phyloP scores from a whole-genome alignment of 1,284 basidiomycete genomes.

The Marasmius oreades region DNA sequence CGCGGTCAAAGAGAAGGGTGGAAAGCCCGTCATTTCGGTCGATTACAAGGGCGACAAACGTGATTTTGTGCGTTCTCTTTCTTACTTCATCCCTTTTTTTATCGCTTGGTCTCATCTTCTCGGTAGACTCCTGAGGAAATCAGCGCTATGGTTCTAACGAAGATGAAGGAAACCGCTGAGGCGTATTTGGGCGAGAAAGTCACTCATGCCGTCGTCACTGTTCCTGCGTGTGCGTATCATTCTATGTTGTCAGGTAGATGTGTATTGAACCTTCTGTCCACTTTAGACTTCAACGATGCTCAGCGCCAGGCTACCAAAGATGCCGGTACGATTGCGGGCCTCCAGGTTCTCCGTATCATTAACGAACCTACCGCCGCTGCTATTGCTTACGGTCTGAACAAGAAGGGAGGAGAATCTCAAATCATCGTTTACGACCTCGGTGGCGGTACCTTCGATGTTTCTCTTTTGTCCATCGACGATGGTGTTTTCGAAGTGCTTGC shows the following conservation, averaged over 20 bases:
- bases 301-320: conserved; percentile 99
- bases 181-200: conserved; percentile 96
- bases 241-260: not conserved
- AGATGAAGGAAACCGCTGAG: conserved; percentile 99
- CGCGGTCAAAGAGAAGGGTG: conserved; percentile 72
- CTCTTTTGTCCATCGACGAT: conserved; percentile 94
- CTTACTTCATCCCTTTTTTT: not conserved
- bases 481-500: conserved; percentile 98
- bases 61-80: conserved; percentile 62
- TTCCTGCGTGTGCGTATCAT: conserved; percentile 75
- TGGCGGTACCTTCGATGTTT: conserved; percentile 99
- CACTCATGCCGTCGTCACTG: conserved; percentile 96
- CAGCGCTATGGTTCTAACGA: conserved; percentile 90
- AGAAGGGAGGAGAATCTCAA: conserved; percentile 89
- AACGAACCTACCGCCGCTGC: conserved; percentile 99
- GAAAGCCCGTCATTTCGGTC: conserved; percentile 87
- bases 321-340: conserved; percentile 94
- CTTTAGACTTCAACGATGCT: conserved; percentile 92
- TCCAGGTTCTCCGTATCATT: conserved; percentile 96
- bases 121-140: conserved; percentile 83
- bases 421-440: conserved; percentile 99
- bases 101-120: conserved; percentile 6
- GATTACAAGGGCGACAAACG: conserved; percentile 84
- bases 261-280: not conserved
- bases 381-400: conserved; percentile 98